Base-by-base conservation (phyloP, 108 stramenopile species). In the Cyclotella atomus region DNA sequence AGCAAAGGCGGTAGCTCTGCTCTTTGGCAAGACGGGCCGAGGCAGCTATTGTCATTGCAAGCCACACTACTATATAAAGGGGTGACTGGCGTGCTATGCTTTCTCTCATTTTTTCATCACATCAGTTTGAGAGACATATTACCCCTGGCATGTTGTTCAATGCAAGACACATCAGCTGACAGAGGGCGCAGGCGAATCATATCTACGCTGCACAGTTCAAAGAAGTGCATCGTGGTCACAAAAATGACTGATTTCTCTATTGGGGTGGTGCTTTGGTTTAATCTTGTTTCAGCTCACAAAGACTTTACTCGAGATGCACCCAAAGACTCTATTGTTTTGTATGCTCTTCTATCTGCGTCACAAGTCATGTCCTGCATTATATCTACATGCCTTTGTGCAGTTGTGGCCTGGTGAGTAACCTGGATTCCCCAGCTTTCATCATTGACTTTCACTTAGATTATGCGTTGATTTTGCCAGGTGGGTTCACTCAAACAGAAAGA, bases 21-120 rank as follows among this genome's bases (percentile, higher is more conserved):
- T 0, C 17, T 54, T 3, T 71, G 46, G 20, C 34, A 64, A 38
- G 62, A 59, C 19, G 59, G 29, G 23, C 27, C 32, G 0, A 53
- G 38, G 33, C 71, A 73, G 29, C 29, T 63, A 23, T 10, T 73
- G 15, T 63, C 61, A 41, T 45, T 71, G 46, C 70, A 71, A 53
- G 46, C 46, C 46, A 49, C 59, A 3, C 46, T 71, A 1, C 29
- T 71, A 16, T 49, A 57, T 38, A 71, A 71, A 35, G 70, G 70
- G 0, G 35, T 59, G 14, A 60, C 45, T 24, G 70, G 70, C 19
- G 19, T 71, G 24, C 12, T 71, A 8, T 54, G 47, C 0, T 59
- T 60, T 49, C 59, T 71, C 29, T 71, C 70, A 28, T 24, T 71
- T 9, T 44, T 34, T 0, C 70, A 61, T 35, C 70, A 71, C 49